These are phyloP conservation scores for Sungouiozyma ichnusensis DNA, from an alignment of 805 yeast species.

Conservation along the genomic window DNA sequence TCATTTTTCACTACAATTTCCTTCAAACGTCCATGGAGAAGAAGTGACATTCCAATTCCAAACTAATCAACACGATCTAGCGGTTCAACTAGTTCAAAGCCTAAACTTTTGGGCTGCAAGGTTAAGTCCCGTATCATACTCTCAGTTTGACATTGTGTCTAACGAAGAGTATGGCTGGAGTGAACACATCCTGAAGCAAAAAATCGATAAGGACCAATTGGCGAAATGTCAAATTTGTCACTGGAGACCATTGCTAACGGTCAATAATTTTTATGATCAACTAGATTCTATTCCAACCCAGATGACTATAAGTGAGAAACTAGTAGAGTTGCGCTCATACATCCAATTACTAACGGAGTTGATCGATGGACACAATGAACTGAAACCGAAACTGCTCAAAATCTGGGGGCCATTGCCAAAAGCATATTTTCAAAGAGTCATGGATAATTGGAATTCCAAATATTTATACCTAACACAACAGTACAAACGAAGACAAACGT, in stretches of 20 bases:
- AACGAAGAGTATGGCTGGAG: slow-evolving; percentile 77
- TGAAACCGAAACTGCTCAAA: slow-evolving; percentile 30
- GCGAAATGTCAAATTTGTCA: slow-evolving; percentile 1
- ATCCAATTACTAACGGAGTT: slow-evolving; percentile 31
- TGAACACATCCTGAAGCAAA: slow-evolving; percentile 8
- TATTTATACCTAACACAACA: slow-evolving; percentile 31
- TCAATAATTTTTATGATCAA: slow-evolving; percentile 17
- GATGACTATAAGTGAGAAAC: slow-evolving; percentile 6
- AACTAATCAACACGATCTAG: slow-evolving; percentile 57
- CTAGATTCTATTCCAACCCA: slow-evolving; percentile 5
- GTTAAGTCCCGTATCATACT: slow-evolving; percentile 63
- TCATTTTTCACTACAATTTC: slow-evolving; percentile 19
- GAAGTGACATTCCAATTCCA: slow-evolving; percentile 44
- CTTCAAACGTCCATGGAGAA: slow-evolving; percentile 10
- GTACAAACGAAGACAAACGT: slow-evolving; percentile 27
- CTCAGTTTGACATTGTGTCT: slow-evolving; percentile 61
- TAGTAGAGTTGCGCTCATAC: slow-evolving; percentile 28
- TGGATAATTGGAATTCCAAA: slow-evolving; percentile 35
- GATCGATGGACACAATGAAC: slow-evolving; percentile 35
- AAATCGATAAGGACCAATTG: background rate
- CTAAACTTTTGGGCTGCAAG: slow-evolving; percentile 90
- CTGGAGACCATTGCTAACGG: slow-evolving; percentile 20
- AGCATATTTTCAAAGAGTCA: slow-evolving; percentile 21
- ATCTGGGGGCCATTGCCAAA: slow-evolving; percentile 24
- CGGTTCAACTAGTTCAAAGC: slow-evolving; percentile 59